These are phyloP conservation scores for Pythium plurisporium DNA, from an alignment of 352 stramenopile genomes.

Conservation along the genomic window DNA sequence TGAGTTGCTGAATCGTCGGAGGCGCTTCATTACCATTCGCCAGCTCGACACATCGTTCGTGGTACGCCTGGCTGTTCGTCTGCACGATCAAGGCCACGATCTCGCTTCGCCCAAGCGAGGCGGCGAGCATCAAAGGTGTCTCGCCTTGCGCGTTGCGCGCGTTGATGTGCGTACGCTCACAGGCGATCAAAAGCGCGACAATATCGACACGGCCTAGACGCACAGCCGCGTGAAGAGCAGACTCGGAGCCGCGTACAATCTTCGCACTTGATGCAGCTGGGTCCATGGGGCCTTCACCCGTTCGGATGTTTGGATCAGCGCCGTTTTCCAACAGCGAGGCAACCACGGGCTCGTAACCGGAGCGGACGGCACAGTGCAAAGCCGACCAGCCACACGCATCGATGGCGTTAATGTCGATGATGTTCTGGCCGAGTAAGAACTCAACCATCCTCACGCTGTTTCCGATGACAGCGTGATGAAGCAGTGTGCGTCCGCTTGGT, in stretches of 20 bases:
- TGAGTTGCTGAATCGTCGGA: neutral
- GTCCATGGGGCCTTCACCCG: neutral
- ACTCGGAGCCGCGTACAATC: neutral
- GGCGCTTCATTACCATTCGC: neutral
- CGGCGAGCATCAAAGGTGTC: constrained; percentile 1
- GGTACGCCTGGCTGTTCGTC: constrained; percentile 13
- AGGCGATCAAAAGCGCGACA: constrained; percentile 1
- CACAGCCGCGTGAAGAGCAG: neutral
- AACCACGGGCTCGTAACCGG: neutral
- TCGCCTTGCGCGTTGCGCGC: neutral
- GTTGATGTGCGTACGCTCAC: neutral
- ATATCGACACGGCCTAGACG: neutral
- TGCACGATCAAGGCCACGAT: neutral
- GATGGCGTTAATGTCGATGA: neutral
- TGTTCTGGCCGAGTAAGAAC: neutral
- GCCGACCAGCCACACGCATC: neutral
- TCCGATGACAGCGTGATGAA: constrained; percentile 2
- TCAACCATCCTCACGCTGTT: neutral
- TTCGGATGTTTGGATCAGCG: neutral
- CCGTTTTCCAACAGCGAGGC: neutral
- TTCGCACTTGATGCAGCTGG: neutral
- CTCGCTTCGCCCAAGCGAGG: neutral
- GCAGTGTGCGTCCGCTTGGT: neutral
- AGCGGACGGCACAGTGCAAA: constrained; percentile 1
- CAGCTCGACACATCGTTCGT: constrained; percentile 1